Evolutionary conservation across 495 filamentous ascomycete species (phyloP).

Genomic region (Niebla homalea): DNA sequence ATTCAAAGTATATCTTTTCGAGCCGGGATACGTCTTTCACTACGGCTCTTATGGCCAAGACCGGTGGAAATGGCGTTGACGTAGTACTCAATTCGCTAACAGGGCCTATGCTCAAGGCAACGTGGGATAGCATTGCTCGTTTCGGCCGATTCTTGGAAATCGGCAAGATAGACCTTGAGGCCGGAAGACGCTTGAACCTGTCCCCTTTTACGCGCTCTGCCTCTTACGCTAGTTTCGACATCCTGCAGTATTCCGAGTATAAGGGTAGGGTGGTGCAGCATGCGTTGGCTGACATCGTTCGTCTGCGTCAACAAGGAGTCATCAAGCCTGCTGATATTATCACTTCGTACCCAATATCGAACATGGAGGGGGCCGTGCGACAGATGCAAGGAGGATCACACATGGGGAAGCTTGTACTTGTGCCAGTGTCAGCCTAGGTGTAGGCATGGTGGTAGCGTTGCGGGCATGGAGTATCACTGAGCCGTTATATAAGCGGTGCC

Average conservation of each 20-base stretch:
- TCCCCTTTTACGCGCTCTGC: constrained; percentile 1
- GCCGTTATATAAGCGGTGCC: too few relatives aligned
- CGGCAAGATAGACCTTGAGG: constrained; percentile 37
- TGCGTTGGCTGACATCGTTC: constrained; percentile 25
- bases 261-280: constrained; percentile 22
- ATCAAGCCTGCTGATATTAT: constrained; percentile 1
- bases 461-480: too few relatives aligned
- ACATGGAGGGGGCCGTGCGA: constrained; percentile 41
- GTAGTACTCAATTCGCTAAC: constrained; percentile 12
- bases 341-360: constrained; percentile 5
- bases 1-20: constrained; percentile 9
- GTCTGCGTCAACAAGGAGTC: neutral
- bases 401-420: constrained; percentile 9
- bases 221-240: constrained; percentile 32
- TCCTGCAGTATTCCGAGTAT: constrained; percentile 27
- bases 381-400: constrained; percentile 8
- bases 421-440: neutral
- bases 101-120: constrained; percentile 10
- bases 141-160: constrained; percentile 27
- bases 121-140: constrained; percentile 24
- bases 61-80: constrained; percentile 9
- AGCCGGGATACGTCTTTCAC: neutral
- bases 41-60: neutral
- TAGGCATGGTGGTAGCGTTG: too few relatives aligned
- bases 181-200: constrained; percentile 5